Conservation (phyloP, 306 rosid species). For the Vigna trinervia region DNA sequence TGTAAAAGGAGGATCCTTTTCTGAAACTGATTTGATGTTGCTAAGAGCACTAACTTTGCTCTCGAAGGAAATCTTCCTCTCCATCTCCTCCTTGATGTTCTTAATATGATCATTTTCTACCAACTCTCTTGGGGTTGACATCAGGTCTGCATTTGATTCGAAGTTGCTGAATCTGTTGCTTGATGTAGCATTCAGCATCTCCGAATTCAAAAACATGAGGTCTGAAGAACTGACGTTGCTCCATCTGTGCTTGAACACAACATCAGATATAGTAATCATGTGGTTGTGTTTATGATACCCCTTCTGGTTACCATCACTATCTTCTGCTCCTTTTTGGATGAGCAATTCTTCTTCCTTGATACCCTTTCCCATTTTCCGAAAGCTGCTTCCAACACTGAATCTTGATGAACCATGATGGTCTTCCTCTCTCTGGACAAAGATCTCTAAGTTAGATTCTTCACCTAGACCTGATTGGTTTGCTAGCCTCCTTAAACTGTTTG, state of each 20-base stretch:
- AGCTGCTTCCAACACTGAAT: constrained; percentile 88
- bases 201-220: constrained; percentile 80
- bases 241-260: constrained; percentile 83
- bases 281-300: constrained; percentile 74
- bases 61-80: constrained; percentile 70
- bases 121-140: not conserved
- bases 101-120: constrained; percentile 50
- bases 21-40: constrained; percentile 47
- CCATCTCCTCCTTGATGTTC: constrained; percentile 73
- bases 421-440: constrained; percentile 88
- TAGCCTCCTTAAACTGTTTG: constrained; percentile 74
- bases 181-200: constrained; percentile 67
- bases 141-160: constrained; percentile 37
- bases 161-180: constrained; percentile 65
- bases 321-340: constrained; percentile 47
- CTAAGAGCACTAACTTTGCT: constrained; percentile 53
- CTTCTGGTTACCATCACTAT: constrained; percentile 40
- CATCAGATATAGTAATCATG: constrained; percentile 75
- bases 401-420: constrained; percentile 68
- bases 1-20: constrained; percentile 23
- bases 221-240: constrained; percentile 90
- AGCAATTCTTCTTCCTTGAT: constrained; percentile 56
- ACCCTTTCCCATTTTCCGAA: constrained; percentile 60
- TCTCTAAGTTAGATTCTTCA: constrained; percentile 75
- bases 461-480: constrained; percentile 51